phyloP scores from a whole-genome alignment of 83 land plant species.

The Picea abies region DNA sequence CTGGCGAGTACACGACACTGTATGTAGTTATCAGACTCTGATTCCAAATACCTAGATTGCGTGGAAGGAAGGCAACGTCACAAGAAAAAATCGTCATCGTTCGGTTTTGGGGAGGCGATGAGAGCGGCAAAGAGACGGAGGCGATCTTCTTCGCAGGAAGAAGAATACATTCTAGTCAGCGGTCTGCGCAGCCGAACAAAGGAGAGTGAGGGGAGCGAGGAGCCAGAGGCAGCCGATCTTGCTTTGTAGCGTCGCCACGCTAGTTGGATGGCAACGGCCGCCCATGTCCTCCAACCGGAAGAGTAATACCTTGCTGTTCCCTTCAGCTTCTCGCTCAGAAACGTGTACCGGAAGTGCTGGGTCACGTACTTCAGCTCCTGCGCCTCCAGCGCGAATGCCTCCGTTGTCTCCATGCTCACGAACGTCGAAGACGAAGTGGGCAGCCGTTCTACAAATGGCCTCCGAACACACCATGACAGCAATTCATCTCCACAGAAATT shows the following conservation, averaged over 20 bases:
- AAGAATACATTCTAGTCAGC: conserved; percentile 32
- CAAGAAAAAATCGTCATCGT: conserved; percentile 42
- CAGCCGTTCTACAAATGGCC: conserved; percentile 69
- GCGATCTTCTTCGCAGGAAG: conserved; percentile 63
- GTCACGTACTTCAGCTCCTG: conserved; percentile 86
- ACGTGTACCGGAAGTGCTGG: conserved; percentile 87
- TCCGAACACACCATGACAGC: conserved; percentile 85
- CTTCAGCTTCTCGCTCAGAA: conserved; percentile 80
- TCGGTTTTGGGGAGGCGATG: conserved; percentile 86
- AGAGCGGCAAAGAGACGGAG: conserved; percentile 85
- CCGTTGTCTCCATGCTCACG: conserved; percentile 57
- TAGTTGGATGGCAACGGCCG: conserved; percentile 91
- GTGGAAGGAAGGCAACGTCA: no score
- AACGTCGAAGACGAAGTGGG: conserved; percentile 87
- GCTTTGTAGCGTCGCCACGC: conserved; percentile 90
- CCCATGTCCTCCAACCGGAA: conserved; percentile 98
- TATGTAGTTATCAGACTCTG: no score
- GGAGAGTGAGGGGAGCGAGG: conserved; percentile 52
- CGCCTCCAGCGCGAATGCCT: conserved; percentile 92
- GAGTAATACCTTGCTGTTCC: conserved; percentile 88
- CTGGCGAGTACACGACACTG: no score
- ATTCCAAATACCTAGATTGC: no score
- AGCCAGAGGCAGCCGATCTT: conserved; percentile 18
- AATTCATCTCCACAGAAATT: conserved; percentile 97
- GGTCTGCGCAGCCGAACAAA: conserved; percentile 54